Evolutionary conservation across 179 eudicot genomes (phyloP), one percentile per base, ranked within the genome.

Genomic region (Camellia oleifera): DNA sequence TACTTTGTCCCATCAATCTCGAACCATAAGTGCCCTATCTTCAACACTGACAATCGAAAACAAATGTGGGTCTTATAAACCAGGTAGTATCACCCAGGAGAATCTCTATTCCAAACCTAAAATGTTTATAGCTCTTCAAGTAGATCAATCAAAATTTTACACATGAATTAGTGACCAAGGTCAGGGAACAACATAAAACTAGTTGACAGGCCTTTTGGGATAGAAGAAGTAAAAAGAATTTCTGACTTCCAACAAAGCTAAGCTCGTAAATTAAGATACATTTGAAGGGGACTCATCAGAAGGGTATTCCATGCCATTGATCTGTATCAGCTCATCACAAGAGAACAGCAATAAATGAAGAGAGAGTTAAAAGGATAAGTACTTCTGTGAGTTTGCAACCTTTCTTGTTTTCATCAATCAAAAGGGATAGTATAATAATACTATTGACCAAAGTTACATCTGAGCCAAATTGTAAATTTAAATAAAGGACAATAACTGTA

Each of bases 301-400:
- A 23, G 13, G 9, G 14, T 56, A 48, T 64, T 26, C 68, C 42
- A 57, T 74, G 77, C 65, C 50, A 32, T 40, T 40, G 23, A 57
- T 74, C 40, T 50, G 4, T 53, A 26, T 53, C 42, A 72, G 44
- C 76, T 57, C 20, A 74, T 74, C 23, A 56, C 64, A 74, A 74
- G 50, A 74, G 18, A 14, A 74, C 50, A 74, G 23, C 23, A 18
- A 23, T 54, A 11, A 73, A 32, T 7, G 17, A 50, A 52, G 75
- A 71, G 18, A 45, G 8, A n/a, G 3, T 2, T 50, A 50, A 72
- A 15, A 9, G 44, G 53, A 50, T n/a, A 71, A 71, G 11, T 4
- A 72, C 14, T 20, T 72, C 60, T 26, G 7, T 53, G 58, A 52
- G 45, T 52, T 62, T 12, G 9, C 52, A 42, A 54, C 32, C n/a